These are phyloP conservation scores for Rhizopogon roseolus DNA, from an alignment of 768 basidiomycete species.

Conservation along the genomic window DNA sequence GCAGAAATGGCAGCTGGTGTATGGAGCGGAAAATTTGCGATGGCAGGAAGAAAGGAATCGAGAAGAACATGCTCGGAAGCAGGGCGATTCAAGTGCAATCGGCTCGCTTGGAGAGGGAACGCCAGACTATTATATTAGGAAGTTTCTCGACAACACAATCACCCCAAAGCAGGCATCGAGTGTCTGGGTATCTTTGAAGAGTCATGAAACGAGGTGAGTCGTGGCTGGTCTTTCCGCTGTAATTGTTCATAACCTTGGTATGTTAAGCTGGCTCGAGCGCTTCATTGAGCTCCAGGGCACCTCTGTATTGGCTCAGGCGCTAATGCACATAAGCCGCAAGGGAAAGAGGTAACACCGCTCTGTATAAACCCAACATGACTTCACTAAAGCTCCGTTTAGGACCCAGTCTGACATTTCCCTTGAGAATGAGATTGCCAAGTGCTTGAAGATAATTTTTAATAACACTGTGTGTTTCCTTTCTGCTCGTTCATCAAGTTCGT, in stretches of 20 bases:
- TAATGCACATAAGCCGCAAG: constrained; percentile 73
- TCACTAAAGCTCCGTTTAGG: constrained; percentile 8
- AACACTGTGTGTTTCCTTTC: constrained; percentile 36
- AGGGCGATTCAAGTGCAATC: constrained; percentile 53
- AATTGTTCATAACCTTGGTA: constrained; percentile 12
- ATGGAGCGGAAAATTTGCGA: constrained; percentile 73
- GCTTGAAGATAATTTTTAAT: constrained; percentile 80
- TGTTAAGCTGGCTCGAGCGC: constrained; percentile 68
- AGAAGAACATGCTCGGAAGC: constrained; percentile 57
- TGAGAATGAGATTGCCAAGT: constrained; percentile 88
- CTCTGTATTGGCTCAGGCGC: constrained; percentile 75
- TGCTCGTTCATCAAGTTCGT: not conserved
- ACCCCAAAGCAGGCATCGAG: constrained; percentile 76
- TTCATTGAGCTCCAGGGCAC: constrained; percentile 79
- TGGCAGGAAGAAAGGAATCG: constrained; percentile 71
- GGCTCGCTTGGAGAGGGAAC: constrained; percentile 56
- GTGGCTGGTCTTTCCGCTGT: not conserved
- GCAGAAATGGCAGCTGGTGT: constrained; percentile 91
- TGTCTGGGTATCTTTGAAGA: constrained; percentile 72
- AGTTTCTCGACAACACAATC: constrained; percentile 83
- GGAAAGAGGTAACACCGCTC: constrained; percentile 54
- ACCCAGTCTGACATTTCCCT: constrained; percentile 54
- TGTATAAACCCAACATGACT: not conserved
- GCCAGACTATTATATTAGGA: constrained; percentile 91
- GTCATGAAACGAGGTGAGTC: constrained; percentile 72